Evolutionary conservation across 1,139 yeast genomes (phyloP).

Genomic region (Pneumocystis sp.): DNA sequence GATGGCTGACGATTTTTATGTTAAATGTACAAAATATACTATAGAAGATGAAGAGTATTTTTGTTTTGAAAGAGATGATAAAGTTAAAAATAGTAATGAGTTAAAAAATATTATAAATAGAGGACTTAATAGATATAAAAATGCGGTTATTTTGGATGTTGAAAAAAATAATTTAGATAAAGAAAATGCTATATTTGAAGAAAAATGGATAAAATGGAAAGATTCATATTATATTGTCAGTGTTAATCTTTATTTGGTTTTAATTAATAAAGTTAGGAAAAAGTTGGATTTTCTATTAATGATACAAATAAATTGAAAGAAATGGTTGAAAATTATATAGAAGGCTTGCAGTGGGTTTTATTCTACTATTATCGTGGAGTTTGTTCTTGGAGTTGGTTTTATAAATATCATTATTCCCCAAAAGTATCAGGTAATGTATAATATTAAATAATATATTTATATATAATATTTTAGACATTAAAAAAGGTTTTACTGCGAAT

Average conservation of each 20-base stretch:
- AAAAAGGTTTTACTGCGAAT: conserved; percentile 45
- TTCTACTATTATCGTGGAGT: conserved; percentile 79
- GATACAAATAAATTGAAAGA: conserved; percentile 38
- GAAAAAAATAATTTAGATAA: conserved; percentile 43
- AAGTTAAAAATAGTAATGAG: conserved; percentile 10
- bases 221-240: conserved; percentile 44
- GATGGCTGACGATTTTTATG: conserved; percentile 24
- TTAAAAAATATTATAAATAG: conserved; percentile 19
- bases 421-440: conserved; percentile 41
- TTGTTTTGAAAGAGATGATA: conserved; percentile 16
- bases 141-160: conserved; percentile 50
- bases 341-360: conserved; percentile 93
- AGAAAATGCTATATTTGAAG: conserved; percentile 19
- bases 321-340: conserved; percentile 73
- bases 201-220: conserved; percentile 68
- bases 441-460: background rate
- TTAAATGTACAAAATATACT: conserved; percentile 25
- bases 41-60: conserved; percentile 45
- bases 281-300: conserved; percentile 48
- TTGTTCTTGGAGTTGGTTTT: conserved; percentile 93
- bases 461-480: conserved; percentile 34
- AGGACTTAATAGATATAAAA: conserved; percentile 44
- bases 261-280: conserved; percentile 29
- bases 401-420: conserved; percentile 78
- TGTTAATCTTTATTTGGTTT: background rate